These are phyloP conservation scores for Cyamopsis tetragonoloba DNA, from an alignment of 306 rosid genomes.

Conservation along the genomic window DNA sequence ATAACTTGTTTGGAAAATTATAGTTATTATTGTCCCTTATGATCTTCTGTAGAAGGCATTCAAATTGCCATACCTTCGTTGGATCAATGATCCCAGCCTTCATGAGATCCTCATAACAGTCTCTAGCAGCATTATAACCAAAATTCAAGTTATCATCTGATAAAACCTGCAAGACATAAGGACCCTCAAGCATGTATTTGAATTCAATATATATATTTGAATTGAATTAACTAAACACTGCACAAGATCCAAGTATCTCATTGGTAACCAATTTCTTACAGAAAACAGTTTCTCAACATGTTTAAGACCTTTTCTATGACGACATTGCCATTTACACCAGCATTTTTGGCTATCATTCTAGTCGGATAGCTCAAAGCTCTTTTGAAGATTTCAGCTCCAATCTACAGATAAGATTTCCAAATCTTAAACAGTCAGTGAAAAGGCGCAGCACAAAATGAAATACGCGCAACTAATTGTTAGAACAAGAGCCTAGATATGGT, in stretches of 20 bases:
- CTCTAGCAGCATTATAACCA: conserved; percentile 84
- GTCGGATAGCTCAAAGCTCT: conserved; percentile 80
- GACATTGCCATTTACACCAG: conserved; percentile 82
- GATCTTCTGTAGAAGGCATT: not conserved
- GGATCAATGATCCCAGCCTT: conserved; percentile 90
- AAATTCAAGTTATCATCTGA: conserved; percentile 41
- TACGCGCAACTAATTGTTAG: not conserved
- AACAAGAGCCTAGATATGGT: not conserved
- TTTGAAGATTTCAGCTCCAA: conserved; percentile 90
- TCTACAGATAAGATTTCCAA: conserved; percentile 39
- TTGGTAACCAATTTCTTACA: conserved; percentile 18
- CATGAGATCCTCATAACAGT: conserved; percentile 80
- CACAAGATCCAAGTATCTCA: not conserved
- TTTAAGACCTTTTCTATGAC: conserved; percentile 70
- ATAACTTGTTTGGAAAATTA: not conserved
- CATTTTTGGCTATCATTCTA: conserved; percentile 83
- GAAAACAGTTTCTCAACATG: conserved; percentile 29
- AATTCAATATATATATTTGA: conserved; percentile 17
- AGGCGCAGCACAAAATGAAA: not conserved
- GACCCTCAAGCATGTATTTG: conserved; percentile 7
- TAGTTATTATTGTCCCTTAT: not conserved
- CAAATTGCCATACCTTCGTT: conserved; percentile 53
- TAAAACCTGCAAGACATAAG: conserved; percentile 53
- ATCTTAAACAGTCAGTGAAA: conserved; percentile 3
- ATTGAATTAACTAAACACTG: not conserved